Percentiles rank a stretch among this genome's conserved stretches.
Conservation (phyloP, 768 basidiomycete species). For the Suillus occidentalis region DNA sequence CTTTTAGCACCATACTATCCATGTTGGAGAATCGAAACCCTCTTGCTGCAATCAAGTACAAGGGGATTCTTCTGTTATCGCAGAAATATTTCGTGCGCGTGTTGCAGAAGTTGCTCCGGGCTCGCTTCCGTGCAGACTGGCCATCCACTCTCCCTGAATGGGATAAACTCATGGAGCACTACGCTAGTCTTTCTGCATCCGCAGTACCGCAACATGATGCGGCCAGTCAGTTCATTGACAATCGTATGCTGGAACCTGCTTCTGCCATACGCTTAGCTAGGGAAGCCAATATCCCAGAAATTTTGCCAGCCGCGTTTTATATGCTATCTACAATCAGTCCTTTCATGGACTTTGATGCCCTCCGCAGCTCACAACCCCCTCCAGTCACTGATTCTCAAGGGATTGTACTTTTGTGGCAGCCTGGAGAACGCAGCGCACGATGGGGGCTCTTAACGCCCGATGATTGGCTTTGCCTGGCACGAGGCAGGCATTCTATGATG, state of each 20-base stretch:
- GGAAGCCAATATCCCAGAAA: constrained; percentile 36
- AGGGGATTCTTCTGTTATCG: constrained; percentile 28
- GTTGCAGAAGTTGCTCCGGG: constrained; percentile 31
- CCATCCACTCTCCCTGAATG: constrained; percentile 27
- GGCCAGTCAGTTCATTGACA: constrained; percentile 3
- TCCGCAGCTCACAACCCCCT: not conserved
- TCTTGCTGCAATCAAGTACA: constrained; percentile 19
- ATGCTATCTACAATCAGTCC: constrained; percentile 37
- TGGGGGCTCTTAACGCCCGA: constrained; percentile 1
- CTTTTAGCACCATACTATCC: constrained; percentile 2
- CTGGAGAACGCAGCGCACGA: constrained; percentile 1
- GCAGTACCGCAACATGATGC: not conserved
- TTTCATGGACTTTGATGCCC: constrained; percentile 19
- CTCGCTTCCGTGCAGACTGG: constrained; percentile 37
- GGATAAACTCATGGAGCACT: constrained; percentile 14
- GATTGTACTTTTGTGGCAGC: not conserved
- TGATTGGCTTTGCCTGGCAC: constrained; percentile 1
- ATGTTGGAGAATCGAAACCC: constrained; percentile 5
- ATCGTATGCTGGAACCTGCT: constrained; percentile 19
- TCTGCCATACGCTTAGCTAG: constrained; percentile 43
- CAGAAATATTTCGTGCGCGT: constrained; percentile 38
- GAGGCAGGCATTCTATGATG: constrained; percentile 2
- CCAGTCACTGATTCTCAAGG: not conserved
- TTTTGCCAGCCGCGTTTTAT: constrained; percentile 52
- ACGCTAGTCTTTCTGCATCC: not conserved